Evolutionary conservation across 2,329 filamentous ascomycete species (phyloP).

Genomic region (Nectriaceae sp.): DNA sequence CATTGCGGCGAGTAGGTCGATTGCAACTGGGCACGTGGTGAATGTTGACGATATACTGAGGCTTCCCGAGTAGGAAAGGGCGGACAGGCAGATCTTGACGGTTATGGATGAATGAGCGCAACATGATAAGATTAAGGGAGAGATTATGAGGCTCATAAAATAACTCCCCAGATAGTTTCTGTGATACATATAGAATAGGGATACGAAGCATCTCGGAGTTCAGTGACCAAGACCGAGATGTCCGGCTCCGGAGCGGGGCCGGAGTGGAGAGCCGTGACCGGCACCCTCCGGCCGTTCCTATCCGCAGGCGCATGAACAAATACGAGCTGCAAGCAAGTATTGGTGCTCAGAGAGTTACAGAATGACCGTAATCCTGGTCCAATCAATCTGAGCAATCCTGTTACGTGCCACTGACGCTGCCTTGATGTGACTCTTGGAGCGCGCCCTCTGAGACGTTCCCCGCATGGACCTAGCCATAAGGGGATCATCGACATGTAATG

Average conservation of each 20-base stretch:
- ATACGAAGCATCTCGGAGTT: too few relatives aligned
- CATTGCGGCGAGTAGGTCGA: slow-evolving; percentile 59
- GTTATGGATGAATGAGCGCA: too few relatives aligned
- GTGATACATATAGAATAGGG: too few relatives aligned
- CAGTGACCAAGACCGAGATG: background rate
- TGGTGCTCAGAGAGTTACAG: background rate
- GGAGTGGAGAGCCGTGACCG: too few relatives aligned
- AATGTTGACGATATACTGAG: slow-evolving; percentile 53
- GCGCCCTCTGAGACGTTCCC: background rate
- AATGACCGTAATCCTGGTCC: background rate
- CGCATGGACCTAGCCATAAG: background rate
- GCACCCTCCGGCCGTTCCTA: background rate
- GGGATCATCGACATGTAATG: background rate
- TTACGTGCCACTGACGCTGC: background rate
- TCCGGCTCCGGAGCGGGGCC: background rate
- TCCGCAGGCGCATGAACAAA: background rate
- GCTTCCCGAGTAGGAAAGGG: slow-evolving; percentile 9
- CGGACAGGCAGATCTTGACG: background rate
- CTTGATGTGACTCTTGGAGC: background rate
- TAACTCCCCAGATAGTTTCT: too few relatives aligned
- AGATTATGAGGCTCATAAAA: too few relatives aligned
- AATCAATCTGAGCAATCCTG: background rate
- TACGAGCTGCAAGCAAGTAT: background rate
- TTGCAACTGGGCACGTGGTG: slow-evolving; percentile 57
- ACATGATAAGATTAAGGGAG: too few relatives aligned